phyloP scores from a whole-genome alignment of 2,329 filamentous ascomycete species.

The Amauroascus niger region DNA sequence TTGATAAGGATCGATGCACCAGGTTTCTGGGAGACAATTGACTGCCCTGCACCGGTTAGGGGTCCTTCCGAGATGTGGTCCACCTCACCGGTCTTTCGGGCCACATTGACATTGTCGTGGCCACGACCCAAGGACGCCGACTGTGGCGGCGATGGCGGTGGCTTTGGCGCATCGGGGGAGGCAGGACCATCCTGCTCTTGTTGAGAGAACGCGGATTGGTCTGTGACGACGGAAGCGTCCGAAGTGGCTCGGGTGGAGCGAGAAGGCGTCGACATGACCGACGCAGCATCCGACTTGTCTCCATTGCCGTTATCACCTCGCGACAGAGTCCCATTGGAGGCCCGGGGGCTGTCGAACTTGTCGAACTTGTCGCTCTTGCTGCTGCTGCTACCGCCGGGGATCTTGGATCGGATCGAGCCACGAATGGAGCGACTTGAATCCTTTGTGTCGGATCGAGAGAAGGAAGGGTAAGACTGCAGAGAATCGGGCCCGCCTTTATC shows the following conservation, averaged over 20 bases:
- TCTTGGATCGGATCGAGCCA: constrained; percentile 74
- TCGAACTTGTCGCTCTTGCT: constrained; percentile 52
- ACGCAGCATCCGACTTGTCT: constrained; percentile 64
- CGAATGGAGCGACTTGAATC: constrained; percentile 82
- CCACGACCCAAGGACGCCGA: constrained; percentile 63
- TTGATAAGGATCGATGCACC: constrained; percentile 85
- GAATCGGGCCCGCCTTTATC: constrained; percentile 40
- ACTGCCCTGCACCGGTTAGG: constrained; percentile 54
- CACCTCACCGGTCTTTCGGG: constrained; percentile 80
- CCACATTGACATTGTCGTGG: constrained; percentile 67
- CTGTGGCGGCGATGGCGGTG: constrained; percentile 80
- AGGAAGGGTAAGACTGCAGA: constrained; percentile 80
- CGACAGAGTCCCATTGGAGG: constrained; percentile 56
- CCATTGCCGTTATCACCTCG: constrained; percentile 46
- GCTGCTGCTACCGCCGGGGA: constrained; percentile 45
- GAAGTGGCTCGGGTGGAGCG: constrained; percentile 37
- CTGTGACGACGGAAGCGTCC: constrained; percentile 30
- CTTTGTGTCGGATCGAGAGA: constrained; percentile 84
- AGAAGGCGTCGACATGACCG: constrained; percentile 58
- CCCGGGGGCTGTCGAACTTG: constrained; percentile 73
- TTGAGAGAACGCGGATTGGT: constrained; percentile 24
- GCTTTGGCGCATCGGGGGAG: constrained; percentile 43
- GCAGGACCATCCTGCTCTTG: constrained; percentile 37
- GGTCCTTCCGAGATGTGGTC: constrained; percentile 89
- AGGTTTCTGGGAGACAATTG: constrained; percentile 55